Percentiles rank a stretch among this genome's conserved stretches.
These are phyloP conservation scores for Torrubiellomyces zombiae DNA, from an alignment of 2,329 filamentous ascomycete genomes.

Conservation along the genomic window DNA sequence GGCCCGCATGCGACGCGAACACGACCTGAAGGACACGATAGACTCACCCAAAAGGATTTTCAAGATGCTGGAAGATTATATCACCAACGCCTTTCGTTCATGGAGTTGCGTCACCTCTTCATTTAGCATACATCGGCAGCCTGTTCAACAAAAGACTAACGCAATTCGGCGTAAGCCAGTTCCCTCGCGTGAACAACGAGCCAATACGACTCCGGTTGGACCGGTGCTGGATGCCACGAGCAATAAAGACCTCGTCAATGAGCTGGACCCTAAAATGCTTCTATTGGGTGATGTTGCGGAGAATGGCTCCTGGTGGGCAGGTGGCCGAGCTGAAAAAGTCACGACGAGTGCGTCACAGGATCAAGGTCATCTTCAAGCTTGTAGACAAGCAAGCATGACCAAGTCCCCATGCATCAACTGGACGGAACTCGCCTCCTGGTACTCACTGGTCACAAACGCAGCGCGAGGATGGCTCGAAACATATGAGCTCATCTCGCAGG, in stretches of 20 bases:
- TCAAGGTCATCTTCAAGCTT: conserved; percentile 5
- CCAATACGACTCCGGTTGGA: conserved; percentile 11
- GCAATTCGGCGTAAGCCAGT: conserved; percentile 12
- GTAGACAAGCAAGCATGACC: too few species aligned
- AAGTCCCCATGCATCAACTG: conserved; percentile 58
- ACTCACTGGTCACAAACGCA: conserved; percentile 49
- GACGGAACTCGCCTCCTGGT: conserved; percentile 57
- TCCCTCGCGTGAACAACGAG: conserved; percentile 6
- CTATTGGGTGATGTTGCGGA: conserved; percentile 62
- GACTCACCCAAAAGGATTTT: conserved; percentile 51
- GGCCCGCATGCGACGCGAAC: too few species aligned
- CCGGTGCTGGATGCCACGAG: conserved; percentile 7
- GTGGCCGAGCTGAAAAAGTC: conserved; percentile 27
- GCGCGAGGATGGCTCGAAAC: conserved; percentile 48
- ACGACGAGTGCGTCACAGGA: conserved; percentile 7
- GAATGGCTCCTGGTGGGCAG: conserved; percentile 72
- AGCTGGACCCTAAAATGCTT: conserved; percentile 59
- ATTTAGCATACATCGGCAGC: conserved; percentile 36
- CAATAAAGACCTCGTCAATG: conserved; percentile 17
- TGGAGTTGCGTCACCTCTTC: conserved; percentile 61
- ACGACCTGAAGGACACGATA: too few species aligned
- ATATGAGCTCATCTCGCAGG: conserved; percentile 32
- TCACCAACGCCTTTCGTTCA: conserved; percentile 50
- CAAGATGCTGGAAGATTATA: conserved; percentile 60
- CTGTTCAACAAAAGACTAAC: conserved; percentile 8